Evolutionary conservation across 805 yeast genomes (phyloP).

Genomic region (Gaillardinia entomophila): DNA sequence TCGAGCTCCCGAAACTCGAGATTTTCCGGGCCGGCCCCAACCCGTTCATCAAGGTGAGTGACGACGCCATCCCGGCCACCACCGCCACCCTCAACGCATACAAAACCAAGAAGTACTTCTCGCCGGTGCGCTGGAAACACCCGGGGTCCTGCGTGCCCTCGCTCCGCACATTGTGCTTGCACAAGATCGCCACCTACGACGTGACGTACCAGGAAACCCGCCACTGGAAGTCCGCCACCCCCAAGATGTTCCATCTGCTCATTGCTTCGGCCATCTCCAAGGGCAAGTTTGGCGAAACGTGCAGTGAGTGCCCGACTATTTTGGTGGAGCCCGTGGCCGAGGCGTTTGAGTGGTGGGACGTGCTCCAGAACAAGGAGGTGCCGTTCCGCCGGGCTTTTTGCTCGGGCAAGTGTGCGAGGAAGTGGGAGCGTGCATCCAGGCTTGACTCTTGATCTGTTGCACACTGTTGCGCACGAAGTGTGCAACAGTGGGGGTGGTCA

Average conservation of each 20-base stretch:
- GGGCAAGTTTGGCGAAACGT: constrained; percentile 45
- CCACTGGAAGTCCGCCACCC: constrained; percentile 47
- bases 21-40: constrained; percentile 55
- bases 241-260: constrained; percentile 37
- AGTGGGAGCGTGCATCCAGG: constrained; percentile 12
- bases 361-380: constrained; percentile 40
- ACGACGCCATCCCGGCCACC: constrained; percentile 16
- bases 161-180: constrained; percentile 42
- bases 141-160: constrained; percentile 31
- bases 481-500: too few relatives aligned
- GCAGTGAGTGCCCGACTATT: constrained; percentile 45
- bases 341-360: constrained; percentile 64
- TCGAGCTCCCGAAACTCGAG: constrained; percentile 37
- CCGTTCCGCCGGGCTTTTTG: constrained; percentile 56
- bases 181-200: constrained; percentile 45
- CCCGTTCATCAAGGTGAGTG: constrained; percentile 26
- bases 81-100: constrained; percentile 16
- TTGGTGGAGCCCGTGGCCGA: constrained; percentile 55
- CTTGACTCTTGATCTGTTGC: too few relatives aligned
- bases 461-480: too few relatives aligned
- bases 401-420: constrained; percentile 40
- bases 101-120: constrained; percentile 16
- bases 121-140: constrained; percentile 18
- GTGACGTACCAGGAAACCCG: constrained; percentile 50
- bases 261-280: constrained; percentile 49